Evolutionary conservation across 139 green algal species (phyloP).

Genomic region (Ulvella scutata): DNA sequence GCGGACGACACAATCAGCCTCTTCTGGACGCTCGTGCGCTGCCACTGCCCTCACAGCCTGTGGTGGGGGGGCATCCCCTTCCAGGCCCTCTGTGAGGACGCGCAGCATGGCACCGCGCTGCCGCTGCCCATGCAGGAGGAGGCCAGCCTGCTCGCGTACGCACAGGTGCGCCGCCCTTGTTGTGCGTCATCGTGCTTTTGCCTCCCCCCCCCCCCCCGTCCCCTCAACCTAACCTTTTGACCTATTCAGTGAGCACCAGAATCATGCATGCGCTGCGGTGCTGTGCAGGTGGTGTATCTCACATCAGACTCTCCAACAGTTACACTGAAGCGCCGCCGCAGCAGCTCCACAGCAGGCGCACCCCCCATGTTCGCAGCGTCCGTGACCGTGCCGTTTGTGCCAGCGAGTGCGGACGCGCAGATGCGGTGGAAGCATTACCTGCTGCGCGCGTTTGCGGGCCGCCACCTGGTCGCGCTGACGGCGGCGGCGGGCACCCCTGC

Average conservation of each 20-base stretch:
- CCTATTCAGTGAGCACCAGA: neutral
- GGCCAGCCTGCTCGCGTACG: neutral
- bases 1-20: neutral
- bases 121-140: neutral
- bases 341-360: too few species aligned
- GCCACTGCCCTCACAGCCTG: slow-evolving; percentile 1
- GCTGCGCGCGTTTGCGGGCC: neutral
- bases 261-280: neutral
- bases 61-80: neutral
- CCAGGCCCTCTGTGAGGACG: neutral
- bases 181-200: neutral
- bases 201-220: neutral
- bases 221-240: too few species aligned
- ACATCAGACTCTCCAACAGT: neutral
- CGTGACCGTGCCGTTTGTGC: neutral
- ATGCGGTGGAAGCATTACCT: neutral
- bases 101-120: neutral
- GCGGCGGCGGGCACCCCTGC: neutral
- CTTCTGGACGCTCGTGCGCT: neutral
- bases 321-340: neutral
- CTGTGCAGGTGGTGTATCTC: slow-evolving; percentile 1
- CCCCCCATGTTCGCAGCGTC: too few species aligned
- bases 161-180: neutral
- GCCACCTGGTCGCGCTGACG: neutral
- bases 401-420: neutral